Percentiles rank a stretch among this genome's conserved stretches.
phyloP scores from a whole-genome alignment of 352 stramenopile species.

The Phytopythium cucurbitacearum region DNA sequence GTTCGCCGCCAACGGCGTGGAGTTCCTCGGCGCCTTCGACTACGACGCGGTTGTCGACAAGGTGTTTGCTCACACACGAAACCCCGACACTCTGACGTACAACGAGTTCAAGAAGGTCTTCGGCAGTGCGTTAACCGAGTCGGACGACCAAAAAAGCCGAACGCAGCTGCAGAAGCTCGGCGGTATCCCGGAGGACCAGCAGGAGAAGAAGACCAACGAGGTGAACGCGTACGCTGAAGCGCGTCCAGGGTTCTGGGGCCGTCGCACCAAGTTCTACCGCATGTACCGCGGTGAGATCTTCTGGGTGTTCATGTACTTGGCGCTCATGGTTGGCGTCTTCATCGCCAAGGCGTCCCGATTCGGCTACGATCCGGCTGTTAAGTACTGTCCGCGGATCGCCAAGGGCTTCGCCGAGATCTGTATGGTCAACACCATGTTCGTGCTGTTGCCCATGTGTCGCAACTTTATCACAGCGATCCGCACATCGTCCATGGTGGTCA shows the following conservation, averaged over 20 bases:
- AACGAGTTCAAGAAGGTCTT: slow-evolving; percentile 48
- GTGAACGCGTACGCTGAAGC: slow-evolving; percentile 2
- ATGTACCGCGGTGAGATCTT: slow-evolving; percentile 50
- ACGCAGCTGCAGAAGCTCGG: slow-evolving; percentile 6
- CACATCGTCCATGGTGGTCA: background rate
- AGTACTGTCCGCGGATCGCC: slow-evolving; percentile 20
- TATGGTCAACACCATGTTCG: slow-evolving; percentile 27
- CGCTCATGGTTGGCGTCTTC: slow-evolving; percentile 40
- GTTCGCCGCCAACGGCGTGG: slow-evolving; percentile 47
- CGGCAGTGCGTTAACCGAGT: slow-evolving; percentile 20
- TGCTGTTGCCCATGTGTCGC: slow-evolving; percentile 32
- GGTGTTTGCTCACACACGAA: slow-evolving; percentile 34
- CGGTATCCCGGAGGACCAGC: too few species aligned
- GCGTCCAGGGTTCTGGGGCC: slow-evolving; percentile 11
- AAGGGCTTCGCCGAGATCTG: slow-evolving; percentile 40
- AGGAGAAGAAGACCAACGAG: slow-evolving; percentile 8
- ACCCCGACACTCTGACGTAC: slow-evolving; percentile 49
- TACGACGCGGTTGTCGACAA: slow-evolving; percentile 45
- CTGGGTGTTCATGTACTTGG: slow-evolving; percentile 41
- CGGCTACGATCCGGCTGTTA: slow-evolving; percentile 17
- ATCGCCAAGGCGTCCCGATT: slow-evolving; percentile 39
- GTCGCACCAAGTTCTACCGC: slow-evolving; percentile 27
- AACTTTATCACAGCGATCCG: slow-evolving; percentile 7
- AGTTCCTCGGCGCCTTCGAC: slow-evolving; percentile 45
- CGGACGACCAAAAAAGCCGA: slow-evolving; percentile 18